Evolutionary conservation across 345 rosid species (phyloP).

Genomic region (Aurinia saxatilis): DNA sequence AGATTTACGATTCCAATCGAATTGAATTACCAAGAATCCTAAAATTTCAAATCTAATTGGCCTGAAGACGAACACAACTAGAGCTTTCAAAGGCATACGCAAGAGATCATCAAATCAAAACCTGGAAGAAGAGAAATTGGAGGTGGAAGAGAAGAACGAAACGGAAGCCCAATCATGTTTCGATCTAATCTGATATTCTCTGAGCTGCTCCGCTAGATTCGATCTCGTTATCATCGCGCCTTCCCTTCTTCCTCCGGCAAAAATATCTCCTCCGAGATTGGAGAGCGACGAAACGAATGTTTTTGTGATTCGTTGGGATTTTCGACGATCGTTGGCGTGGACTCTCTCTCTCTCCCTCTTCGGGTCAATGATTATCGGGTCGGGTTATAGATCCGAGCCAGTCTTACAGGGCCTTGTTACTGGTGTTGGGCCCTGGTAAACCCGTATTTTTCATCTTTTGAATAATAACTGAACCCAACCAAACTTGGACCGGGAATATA

Average conservation of each 20-base stretch:
- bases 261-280: neutral
- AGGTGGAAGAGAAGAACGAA: slow-evolving; percentile 86
- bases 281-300: slow-evolving; percentile 9
- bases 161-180: slow-evolving; percentile 98
- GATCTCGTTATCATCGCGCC: slow-evolving; percentile 89
- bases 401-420: neutral
- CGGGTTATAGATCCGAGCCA: slow-evolving; percentile 8
- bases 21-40: neutral
- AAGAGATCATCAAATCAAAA: slow-evolving; percentile 16
- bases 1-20: neutral
- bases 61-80: neutral
- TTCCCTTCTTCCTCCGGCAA: neutral
- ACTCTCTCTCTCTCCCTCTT: slow-evolving; percentile 9
- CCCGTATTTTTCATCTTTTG: too few relatives aligned
- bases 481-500: too few relatives aligned
- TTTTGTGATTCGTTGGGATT: slow-evolving; percentile 20
- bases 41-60: neutral
- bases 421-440: neutral
- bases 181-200: slow-evolving; percentile 94
- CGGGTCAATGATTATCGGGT: slow-evolving; percentile 5
- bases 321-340: slow-evolving; percentile 25
- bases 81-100: neutral
- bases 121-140: slow-evolving; percentile 75
- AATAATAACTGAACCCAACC: too few relatives aligned
- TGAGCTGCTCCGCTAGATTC: slow-evolving; percentile 82